These are phyloP conservation scores for Capsicum chinense DNA, from an alignment of 257 asterid species.

Conservation along the genomic window DNA sequence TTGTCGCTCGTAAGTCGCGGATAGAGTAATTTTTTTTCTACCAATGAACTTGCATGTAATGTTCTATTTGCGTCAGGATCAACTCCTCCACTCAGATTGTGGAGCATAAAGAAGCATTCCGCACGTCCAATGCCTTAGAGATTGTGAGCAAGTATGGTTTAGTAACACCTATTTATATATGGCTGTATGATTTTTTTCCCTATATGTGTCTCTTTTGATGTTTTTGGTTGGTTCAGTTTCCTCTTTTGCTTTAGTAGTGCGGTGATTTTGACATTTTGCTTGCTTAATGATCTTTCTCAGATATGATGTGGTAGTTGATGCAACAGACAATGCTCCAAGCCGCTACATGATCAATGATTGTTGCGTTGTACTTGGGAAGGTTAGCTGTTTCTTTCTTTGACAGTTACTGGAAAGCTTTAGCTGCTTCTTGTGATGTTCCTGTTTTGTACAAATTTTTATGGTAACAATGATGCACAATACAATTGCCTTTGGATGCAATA, in stretches of 20 bases:
- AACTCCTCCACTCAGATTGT: conserved; percentile 75
- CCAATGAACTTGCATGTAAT: background rate
- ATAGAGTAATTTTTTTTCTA: background rate
- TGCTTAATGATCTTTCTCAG: conserved; percentile 45
- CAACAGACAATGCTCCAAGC: conserved; percentile 94
- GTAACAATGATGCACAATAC: background rate
- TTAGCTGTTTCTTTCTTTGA: conserved; percentile 31
- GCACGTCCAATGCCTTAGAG: conserved; percentile 82
- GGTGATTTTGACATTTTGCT: conserved; percentile 36
- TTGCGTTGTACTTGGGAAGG: conserved; percentile 93
- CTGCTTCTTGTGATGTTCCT: background rate
- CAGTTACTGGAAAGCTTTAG: conserved; percentile 64
- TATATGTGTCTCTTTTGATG: background rate
- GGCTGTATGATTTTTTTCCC: background rate
- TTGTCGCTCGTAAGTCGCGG: conserved; percentile 76
- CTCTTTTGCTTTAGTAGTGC: background rate
- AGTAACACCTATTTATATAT: background rate
- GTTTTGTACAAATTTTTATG: background rate
- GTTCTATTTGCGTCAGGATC: conserved; percentile 54
- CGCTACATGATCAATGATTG: conserved; percentile 98
- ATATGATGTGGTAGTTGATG: conserved; percentile 93
- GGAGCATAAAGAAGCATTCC: conserved; percentile 88
- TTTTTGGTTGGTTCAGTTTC: background rate
- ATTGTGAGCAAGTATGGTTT: conserved; percentile 72
- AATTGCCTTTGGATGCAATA: background rate